Base-by-base conservation (phyloP, 148 eudicot genomes). In the Persicaria maculosa region DNA sequence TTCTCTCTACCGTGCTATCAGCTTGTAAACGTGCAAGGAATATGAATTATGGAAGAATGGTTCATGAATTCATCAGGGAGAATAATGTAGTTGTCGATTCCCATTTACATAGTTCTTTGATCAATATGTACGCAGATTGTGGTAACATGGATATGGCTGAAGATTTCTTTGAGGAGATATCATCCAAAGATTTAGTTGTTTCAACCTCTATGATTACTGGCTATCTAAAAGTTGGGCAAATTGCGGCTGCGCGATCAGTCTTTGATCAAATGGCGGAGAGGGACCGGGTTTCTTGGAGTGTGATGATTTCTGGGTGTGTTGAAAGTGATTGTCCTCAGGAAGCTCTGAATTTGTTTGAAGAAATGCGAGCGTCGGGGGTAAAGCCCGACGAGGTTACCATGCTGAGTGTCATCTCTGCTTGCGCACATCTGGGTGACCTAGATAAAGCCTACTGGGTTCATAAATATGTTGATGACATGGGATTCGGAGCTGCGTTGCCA, bases 231-330 rank as follows among this genome's bases (percentile, higher is more conserved):
- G 79, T 76, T 72, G 70, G 72, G 15, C 45, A 47, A 16, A 45
- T 86, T 57, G 22, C 43, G 19, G 86, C 85, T 9, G 89, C 89
- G 6, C 81, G 86, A 43, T 15, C 67, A 70, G 46, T 88, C 47
- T 86, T 88, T 50, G 67, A 85, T 75, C 31, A 79, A 80, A 82
- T 80, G 50, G 82, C 80, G 7, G 81, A 77, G 61, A 77, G 78
- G 72, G 92, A 88, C 80, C 80, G 85, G 76, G 88, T 88, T 44
- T 84, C 84, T 47, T 86, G 92, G 92, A 88, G 86, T 59, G 88
- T 84, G 4, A 83, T 88, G 88, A 86, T 88, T 47, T 82, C 92
- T 2, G 92, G 89, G 50, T 86, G 84, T 74, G 88, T 83, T 62
- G 69, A 78, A 47, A 44, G 72, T 31, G 86, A 83, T 73, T 84